Conservation (phyloP, 441 rosid genomes). For the Pelargonium australe region DNA sequence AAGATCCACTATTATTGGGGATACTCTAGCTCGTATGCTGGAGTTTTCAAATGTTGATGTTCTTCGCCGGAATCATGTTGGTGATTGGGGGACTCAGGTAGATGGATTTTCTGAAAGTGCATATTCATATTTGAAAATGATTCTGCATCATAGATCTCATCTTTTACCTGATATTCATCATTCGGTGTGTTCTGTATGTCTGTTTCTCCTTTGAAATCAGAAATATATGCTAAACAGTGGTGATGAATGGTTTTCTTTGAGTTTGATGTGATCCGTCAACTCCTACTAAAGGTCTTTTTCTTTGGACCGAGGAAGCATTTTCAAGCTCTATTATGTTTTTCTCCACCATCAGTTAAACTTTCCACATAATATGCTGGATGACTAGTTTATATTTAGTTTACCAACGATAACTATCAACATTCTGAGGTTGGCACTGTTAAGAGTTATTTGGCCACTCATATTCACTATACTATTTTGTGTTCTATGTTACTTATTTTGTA, state of each 20-base stretch:
- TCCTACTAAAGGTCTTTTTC: background rate
- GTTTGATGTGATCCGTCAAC: background rate
- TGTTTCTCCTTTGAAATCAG: background rate
- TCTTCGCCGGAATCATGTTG: conserved; percentile 93
- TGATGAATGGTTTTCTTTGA: background rate
- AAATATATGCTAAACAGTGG: background rate
- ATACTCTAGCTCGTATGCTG: conserved; percentile 83
- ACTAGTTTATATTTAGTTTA: too few relatives aligned
- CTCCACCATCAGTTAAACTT: too few relatives aligned
- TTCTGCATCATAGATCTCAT: background rate
- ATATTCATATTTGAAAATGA: background rate
- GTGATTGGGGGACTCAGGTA: conserved; percentile 99
- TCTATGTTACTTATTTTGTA: background rate
- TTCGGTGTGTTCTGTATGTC: background rate
- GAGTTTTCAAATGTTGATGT: conserved; percentile 82
- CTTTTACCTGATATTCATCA: background rate
- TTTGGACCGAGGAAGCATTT: too few relatives aligned
- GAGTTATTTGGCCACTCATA: background rate
- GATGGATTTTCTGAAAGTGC: conserved; percentile 16
- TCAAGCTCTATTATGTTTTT: too few relatives aligned
- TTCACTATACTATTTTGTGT: background rate
- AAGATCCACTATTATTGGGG: conserved; percentile 91
- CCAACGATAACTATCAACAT: too few relatives aligned
- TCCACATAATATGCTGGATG: too few relatives aligned
- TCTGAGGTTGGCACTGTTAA: too few relatives aligned